These are phyloP conservation scores for Cucumis melo DNA, from an alignment of 306 rosid genomes.

Conservation along the genomic window DNA sequence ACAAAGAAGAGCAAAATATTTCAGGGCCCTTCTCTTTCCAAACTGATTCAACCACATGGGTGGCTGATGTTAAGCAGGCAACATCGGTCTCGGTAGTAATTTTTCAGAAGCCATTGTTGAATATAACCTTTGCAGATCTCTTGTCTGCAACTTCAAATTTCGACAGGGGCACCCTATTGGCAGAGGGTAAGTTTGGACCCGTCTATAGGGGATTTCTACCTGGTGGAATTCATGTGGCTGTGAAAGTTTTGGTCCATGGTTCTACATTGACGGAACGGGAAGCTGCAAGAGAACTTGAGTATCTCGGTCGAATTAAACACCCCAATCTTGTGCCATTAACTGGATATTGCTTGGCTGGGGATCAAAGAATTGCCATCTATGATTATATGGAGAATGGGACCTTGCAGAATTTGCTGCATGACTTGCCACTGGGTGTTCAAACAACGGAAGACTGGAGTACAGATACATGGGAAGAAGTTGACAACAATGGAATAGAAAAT, in stretches of 20 bases:
- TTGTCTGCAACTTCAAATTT: constrained; percentile 84
- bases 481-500: constrained; percentile 49
- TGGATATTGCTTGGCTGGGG: constrained; percentile 97
- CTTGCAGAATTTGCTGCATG: constrained; percentile 88
- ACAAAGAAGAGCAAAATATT: constrained; percentile 68
- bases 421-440: constrained; percentile 84
- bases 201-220: constrained; percentile 89
- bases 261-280: constrained; percentile 85
- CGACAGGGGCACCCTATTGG: constrained; percentile 87
- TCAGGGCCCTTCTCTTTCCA: constrained; percentile 96
- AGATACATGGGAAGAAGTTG: constrained; percentile 84
- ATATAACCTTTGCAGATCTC: constrained; percentile 84
- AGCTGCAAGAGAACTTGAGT: constrained; percentile 85
- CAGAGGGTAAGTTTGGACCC: constrained; percentile 99
- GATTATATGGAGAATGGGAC: constrained; percentile 99
- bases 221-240: constrained; percentile 86
- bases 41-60: constrained; percentile 97
- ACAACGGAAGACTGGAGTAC: constrained; percentile 89
- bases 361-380: constrained; percentile 88
- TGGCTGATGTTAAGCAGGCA: constrained; percentile 98
- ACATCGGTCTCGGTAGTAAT: constrained; percentile 76
- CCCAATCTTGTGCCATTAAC: constrained; percentile 90
- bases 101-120: constrained; percentile 85
- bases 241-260: constrained; percentile 82
- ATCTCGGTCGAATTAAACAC: constrained; percentile 95